Evolutionary conservation across 805 yeast species (phyloP), one percentile per base, ranked within the genome.

Genomic region (Wickerhamiella azymoides): DNA sequence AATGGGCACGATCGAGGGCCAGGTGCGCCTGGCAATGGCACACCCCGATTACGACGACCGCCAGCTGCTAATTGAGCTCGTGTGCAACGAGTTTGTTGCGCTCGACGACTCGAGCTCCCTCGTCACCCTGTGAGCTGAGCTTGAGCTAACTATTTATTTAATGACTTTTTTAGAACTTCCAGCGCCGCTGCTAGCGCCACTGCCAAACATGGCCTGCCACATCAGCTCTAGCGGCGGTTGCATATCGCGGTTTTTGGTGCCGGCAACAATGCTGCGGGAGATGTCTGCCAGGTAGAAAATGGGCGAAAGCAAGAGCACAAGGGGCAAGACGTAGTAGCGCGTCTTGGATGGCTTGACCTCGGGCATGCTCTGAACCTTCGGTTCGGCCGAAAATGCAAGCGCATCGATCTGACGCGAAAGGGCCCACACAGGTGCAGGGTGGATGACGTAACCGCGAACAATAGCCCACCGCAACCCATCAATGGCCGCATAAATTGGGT

Each of bases 1-100:
- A 18, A 46, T 74, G n/a, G 72, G 68, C 45, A 61, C 61, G 3
- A 57, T 53, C 10, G 64, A 59, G 13, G 67, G 65, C 17, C 57
- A 68, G 40, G 61, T 72, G 14, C 62, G 63, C 19, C 53, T 76
- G 3, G 58, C 65, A 0, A 58, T 81, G 67, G 80, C 84, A 16
- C 85, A 84, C 55, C 93, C 93, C 0, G 62, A 62, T 46, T 68
- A 72, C 10, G 62, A 70, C 2, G 84, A 78, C 1, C 65, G 82
- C 49, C 92, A 82, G 57, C 57, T 82, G 44, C 60, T 81, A 1
- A 65, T 77, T 18, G 65, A 62, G 50, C 54, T 71, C 13, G 47
- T 52, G 13, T 49, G 50, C 39, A 59, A 60, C 47, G 62, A 60
- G 49, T 56, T 53, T 41, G 59, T 56, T 7, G 51, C 51, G 11